A percentile compares a stretch with the other conserved stretches of the same genome.
Conservation (phyloP, 495 filamentous ascomycete species). For the Bacidia gigantensis region DNA sequence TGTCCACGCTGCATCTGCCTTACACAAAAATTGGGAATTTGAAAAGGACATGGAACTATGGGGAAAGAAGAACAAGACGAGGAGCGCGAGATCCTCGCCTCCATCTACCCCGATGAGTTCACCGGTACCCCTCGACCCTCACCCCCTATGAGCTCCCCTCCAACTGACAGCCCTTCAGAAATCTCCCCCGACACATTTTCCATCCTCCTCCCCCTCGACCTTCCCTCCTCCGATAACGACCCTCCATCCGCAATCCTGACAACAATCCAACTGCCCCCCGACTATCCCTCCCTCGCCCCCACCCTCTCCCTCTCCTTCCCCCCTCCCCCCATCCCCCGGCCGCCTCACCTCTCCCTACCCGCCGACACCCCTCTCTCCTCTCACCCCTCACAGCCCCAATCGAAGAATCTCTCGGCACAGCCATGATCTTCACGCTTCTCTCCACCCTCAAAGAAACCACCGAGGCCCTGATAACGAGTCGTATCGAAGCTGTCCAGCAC, state of each 20-base stretch:
- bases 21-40: background rate
- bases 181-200: slow-evolving; percentile 76
- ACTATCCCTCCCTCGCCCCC: slow-evolving; percentile 79
- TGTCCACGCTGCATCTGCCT: too few species aligned
- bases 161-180: slow-evolving; percentile 33
- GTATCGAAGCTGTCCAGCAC: slow-evolving; percentile 46
- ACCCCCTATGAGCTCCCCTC: background rate
- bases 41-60: too few species aligned
- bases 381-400: slow-evolving; percentile 53
- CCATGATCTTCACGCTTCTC: slow-evolving; percentile 93
- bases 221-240: slow-evolving; percentile 21
- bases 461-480: slow-evolving; percentile 61
- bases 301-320: slow-evolving; percentile 58
- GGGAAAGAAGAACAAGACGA: slow-evolving; percentile 87
- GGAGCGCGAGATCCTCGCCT: slow-evolving; percentile 93
- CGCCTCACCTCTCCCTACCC: slow-evolving; percentile 47
- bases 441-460: slow-evolving; percentile 76
- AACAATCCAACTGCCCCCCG: slow-evolving; percentile 69
- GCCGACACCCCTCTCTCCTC: slow-evolving; percentile 60
- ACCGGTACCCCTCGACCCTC: slow-evolving; percentile 42
- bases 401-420: slow-evolving; percentile 85
- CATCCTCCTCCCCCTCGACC: slow-evolving; percentile 68
- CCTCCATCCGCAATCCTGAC: slow-evolving; percentile 41
- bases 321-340: slow-evolving; percentile 54
- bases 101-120: slow-evolving; percentile 97